Percentiles rank a stretch among this genome's conserved stretches.
Conservation (phyloP, 1,284 basidiomycete species). For the Marasmius sp. region DNA sequence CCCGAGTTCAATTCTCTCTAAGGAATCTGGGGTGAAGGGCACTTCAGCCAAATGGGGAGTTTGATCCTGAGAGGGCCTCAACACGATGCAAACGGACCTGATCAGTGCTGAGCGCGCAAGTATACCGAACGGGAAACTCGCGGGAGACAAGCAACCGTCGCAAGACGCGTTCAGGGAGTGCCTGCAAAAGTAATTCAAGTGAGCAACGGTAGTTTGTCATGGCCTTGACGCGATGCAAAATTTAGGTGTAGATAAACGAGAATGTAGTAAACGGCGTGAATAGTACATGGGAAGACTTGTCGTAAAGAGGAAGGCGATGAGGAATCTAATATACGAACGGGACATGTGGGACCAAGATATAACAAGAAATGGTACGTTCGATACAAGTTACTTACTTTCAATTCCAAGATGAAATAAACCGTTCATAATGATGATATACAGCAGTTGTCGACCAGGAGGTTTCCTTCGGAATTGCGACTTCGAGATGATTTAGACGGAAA, state of each 20-base stretch:
- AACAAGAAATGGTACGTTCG: no score
- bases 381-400: no score
- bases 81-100: slow-evolving; percentile 69
- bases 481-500: no score
- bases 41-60: slow-evolving; percentile 66
- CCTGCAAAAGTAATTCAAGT: slow-evolving; percentile 27
- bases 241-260: slow-evolving; percentile 49
- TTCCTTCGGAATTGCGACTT: no score
- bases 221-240: slow-evolving; percentile 33
- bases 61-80: slow-evolving; percentile 67
- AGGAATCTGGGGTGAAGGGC: slow-evolving; percentile 28
- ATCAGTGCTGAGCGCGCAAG: slow-evolving; percentile 66
- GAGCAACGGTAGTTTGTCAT: not conserved
- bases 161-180: slow-evolving; percentile 81
- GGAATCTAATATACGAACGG: no score
- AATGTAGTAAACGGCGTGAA: no score
- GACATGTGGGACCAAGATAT: no score
- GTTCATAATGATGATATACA: no score
- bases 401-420: no score
- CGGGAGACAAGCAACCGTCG: slow-evolving; percentile 72
- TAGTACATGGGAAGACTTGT: no score
- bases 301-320: no score
- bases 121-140: slow-evolving; percentile 52
- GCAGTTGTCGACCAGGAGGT: no score
- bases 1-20: slow-evolving; percentile 28